Percentiles rank a stretch among this genome's conserved stretches.
Evolutionary conservation across 768 basidiomycete genomes (phyloP).

Genomic region (Gymnopilus dilepis): DNA sequence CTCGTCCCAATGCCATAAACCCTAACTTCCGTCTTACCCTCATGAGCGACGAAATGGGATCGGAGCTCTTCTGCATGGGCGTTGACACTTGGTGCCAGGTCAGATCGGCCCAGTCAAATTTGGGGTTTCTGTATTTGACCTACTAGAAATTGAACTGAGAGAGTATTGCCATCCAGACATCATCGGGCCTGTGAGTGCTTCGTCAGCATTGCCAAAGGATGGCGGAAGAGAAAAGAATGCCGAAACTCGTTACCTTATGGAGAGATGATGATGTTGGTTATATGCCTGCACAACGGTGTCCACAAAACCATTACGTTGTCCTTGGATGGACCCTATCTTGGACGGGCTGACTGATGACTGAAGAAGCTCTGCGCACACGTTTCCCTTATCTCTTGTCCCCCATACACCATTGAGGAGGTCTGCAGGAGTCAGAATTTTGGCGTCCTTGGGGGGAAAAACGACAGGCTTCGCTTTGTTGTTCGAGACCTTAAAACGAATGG

Average conservation of each 20-base stretch:
- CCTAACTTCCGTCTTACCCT: conserved; percentile 36
- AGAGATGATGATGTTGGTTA: conserved; percentile 29
- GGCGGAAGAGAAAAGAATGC: not conserved
- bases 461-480: not conserved
- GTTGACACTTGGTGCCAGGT: conserved; percentile 28
- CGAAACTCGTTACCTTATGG: not conserved
- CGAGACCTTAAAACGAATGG: not conserved
- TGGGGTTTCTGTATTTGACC: conserved; percentile 20
- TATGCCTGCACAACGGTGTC: conserved; percentile 34
- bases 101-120: not conserved
- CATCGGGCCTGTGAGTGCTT: conserved; percentile 39
- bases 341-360: conserved; percentile 3
- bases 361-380: conserved; percentile 2
- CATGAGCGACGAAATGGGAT: conserved; percentile 31
- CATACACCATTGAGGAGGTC: conserved; percentile 4
- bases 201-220: not conserved
- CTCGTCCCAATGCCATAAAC: conserved; percentile 24
- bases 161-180: conserved; percentile 49
- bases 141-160: conserved; percentile 40
- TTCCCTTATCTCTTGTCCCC: not conserved
- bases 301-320: conserved; percentile 35
- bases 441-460: not conserved
- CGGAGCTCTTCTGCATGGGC: conserved; percentile 41
- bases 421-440: not conserved
- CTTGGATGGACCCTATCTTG: not conserved